phyloP scores from a whole-genome alignment of 2,329 filamentous ascomycete genomes.

The Lachnellula willkommii region DNA sequence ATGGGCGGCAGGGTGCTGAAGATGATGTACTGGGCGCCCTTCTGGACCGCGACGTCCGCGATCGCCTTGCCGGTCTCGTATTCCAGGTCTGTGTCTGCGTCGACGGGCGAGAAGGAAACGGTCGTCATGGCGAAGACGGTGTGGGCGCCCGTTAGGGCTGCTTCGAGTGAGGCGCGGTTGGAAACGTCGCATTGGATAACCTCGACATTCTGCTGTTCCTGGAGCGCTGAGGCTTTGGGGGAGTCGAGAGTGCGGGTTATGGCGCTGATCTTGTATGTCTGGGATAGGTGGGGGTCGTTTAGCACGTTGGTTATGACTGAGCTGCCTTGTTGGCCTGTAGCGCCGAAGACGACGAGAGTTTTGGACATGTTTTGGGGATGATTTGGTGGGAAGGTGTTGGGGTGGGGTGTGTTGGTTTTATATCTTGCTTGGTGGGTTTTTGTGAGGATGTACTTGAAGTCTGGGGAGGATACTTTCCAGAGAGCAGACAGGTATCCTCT shows the following conservation, averaged over 20 bases:
- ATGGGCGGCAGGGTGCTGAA: slow-evolving; percentile 38
- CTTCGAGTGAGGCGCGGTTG: slow-evolving; percentile 35
- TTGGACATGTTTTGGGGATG: slow-evolving; percentile 20
- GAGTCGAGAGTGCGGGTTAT: slow-evolving; percentile 35
- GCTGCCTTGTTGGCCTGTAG: slow-evolving; percentile 48
- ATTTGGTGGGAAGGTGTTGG: neutral
- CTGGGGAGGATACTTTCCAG: too few species aligned
- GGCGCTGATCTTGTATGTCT: slow-evolving; percentile 44
- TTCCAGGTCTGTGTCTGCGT: neutral
- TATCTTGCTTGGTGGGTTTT: too few species aligned
- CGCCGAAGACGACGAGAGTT: slow-evolving; percentile 44
- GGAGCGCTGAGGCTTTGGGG: slow-evolving; percentile 26
- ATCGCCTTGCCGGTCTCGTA: slow-evolving; percentile 35
- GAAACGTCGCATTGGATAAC: slow-evolving; percentile 37
- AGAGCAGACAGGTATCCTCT: too few species aligned
- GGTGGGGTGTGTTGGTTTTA: too few species aligned
- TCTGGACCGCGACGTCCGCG: slow-evolving; percentile 36
- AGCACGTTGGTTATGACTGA: slow-evolving; percentile 43
- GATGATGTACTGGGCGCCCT: slow-evolving; percentile 38
- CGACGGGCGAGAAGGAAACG: slow-evolving; percentile 34
- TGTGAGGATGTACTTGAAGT: too few species aligned
- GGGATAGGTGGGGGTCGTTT: slow-evolving; percentile 39
- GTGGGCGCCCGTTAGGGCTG: slow-evolving; percentile 39
- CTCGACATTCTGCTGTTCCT: slow-evolving; percentile 25
- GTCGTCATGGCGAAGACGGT: slow-evolving; percentile 45